Evolutionary conservation across 1,139 yeast species (phyloP).

Genomic region (Yamadazyma jaroonii): DNA sequence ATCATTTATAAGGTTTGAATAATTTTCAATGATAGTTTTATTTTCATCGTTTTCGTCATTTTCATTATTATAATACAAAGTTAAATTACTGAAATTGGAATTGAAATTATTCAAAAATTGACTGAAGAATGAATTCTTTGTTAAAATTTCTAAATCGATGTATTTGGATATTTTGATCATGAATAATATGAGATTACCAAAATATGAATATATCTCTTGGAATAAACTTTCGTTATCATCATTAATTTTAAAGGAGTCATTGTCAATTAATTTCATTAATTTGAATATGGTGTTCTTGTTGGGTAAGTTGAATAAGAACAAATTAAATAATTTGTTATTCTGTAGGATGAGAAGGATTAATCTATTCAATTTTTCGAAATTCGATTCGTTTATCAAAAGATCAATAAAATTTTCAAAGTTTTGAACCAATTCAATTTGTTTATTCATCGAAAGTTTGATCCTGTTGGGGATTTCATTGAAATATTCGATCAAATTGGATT

Average conservation of each 20-base stretch:
- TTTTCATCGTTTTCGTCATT: constrained; percentile 19
- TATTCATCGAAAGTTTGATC: constrained; percentile 39
- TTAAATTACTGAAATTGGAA: constrained; percentile 31
- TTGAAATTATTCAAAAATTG: constrained; percentile 35
- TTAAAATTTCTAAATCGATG: constrained; percentile 22
- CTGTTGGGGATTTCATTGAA: constrained; percentile 20
- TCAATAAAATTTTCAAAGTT: constrained; percentile 31
- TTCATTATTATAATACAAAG: constrained; percentile 14
- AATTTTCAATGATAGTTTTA: constrained; percentile 30
- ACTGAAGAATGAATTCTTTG: constrained; percentile 31
- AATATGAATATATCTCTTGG: constrained; percentile 68
- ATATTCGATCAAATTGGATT: constrained; percentile 46
- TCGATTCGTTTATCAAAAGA: constrained; percentile 37
- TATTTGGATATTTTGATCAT: constrained; percentile 44
- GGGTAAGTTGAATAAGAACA: constrained; percentile 30
- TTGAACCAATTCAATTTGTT: constrained; percentile 35
- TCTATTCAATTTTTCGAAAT: constrained; percentile 46
- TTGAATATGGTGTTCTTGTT: constrained; percentile 24
- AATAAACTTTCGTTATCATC: constrained; percentile 53
- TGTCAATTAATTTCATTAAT: constrained; percentile 34
- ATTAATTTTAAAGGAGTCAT: constrained; percentile 30
- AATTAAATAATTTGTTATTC: constrained; percentile 39
- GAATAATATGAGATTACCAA: constrained; percentile 57
- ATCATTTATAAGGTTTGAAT: constrained; percentile 53
- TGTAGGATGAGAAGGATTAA: constrained; percentile 45